These are phyloP conservation scores for Didymella keratinophila DNA, from an alignment of 2,329 filamentous ascomycete species.

Conservation along the genomic window DNA sequence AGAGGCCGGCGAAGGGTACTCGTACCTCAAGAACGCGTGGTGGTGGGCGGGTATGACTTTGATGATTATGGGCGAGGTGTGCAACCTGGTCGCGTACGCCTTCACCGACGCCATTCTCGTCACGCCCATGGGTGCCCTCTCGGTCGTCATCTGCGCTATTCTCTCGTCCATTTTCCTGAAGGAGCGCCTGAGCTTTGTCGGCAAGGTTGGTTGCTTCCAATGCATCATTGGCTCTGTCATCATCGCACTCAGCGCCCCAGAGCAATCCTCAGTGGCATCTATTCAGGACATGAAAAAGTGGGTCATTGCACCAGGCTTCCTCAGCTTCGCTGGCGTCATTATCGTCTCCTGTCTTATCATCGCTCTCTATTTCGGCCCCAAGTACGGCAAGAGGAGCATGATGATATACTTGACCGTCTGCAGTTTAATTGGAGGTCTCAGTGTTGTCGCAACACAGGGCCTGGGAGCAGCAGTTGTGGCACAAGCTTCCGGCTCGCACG, in stretches of 20 bases:
- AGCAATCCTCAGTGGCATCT: slow-evolving; percentile 80
- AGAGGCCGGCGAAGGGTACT: slow-evolving; percentile 93
- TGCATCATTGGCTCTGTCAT: slow-evolving; percentile 93
- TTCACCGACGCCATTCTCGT: slow-evolving; percentile 97
- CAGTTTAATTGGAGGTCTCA: slow-evolving; percentile 91
- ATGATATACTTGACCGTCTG: slow-evolving; percentile 96
- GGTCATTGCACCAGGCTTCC: slow-evolving; percentile 85
- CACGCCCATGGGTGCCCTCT: slow-evolving; percentile 87
- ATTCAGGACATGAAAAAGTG: slow-evolving; percentile 94
- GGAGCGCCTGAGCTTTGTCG: slow-evolving; percentile 92
- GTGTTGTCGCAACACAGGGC: slow-evolving; percentile 93
- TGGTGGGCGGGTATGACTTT: slow-evolving; percentile 97
- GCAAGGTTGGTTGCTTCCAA: slow-evolving; percentile 93
- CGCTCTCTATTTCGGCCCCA: slow-evolving; percentile 81
- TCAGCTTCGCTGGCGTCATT: slow-evolving; percentile 83
- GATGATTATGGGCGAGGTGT: slow-evolving; percentile 96
- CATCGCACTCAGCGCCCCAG: slow-evolving; percentile 92
- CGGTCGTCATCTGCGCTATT: slow-evolving; percentile 90
- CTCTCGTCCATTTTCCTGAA: slow-evolving; percentile 95
- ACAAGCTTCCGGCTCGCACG: slow-evolving; percentile 74
- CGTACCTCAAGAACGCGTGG: slow-evolving; percentile 91
- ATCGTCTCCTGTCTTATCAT: slow-evolving; percentile 75
- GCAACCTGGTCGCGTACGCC: slow-evolving; percentile 96
- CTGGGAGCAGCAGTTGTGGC: slow-evolving; percentile 90
- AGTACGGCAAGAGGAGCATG: slow-evolving; percentile 97